phyloP scores from a whole-genome alignment of 305 asterid genomes.

The Solanum hybrid region DNA sequence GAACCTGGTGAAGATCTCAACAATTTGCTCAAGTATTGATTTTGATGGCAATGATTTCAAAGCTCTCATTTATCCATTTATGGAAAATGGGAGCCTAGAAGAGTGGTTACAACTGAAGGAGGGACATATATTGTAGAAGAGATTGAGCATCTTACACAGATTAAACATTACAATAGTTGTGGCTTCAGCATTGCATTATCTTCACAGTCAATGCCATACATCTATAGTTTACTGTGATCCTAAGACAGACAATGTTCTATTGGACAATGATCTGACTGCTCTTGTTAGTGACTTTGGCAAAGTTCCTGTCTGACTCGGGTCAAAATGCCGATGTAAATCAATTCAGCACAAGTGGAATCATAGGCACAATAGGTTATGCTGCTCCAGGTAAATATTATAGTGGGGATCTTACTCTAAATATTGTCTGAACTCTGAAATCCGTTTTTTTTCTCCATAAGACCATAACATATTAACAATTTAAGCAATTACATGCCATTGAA shows the following conservation, averaged over 20 bases:
- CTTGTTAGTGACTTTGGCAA: slow-evolving; percentile 1
- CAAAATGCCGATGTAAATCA: slow-evolving; percentile 10
- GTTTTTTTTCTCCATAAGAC: not conserved
- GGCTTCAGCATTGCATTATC: slow-evolving; percentile 30
- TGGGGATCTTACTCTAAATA: not conserved
- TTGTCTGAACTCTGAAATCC: not conserved
- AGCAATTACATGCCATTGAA: not conserved
- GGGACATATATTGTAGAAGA: not conserved
- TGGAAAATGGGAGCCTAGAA: slow-evolving; percentile 34
- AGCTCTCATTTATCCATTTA: slow-evolving; percentile 19
- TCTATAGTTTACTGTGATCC: slow-evolving; percentile 30
- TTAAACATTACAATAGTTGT: slow-evolving; percentile 24
- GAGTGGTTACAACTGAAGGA: slow-evolving; percentile 24
- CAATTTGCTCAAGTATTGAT: slow-evolving; percentile 24
- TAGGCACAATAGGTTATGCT: slow-evolving; percentile 35
- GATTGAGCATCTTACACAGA: slow-evolving; percentile 16
- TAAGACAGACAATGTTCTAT: slow-evolving; percentile 29
- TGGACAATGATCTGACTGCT: slow-evolving; percentile 4
- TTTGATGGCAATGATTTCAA: slow-evolving; percentile 23
- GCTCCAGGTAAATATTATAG: slow-evolving; percentile 27
- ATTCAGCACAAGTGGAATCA: slow-evolving; percentile 20
- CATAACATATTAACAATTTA: not conserved
- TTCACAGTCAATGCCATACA: slow-evolving; percentile 24
- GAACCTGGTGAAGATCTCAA: slow-evolving; percentile 20
- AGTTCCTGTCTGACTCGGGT: slow-evolving; percentile 2